Conservation (phyloP, 2,329 filamentous ascomycete species). For the Nothopassalora personata region DNA sequence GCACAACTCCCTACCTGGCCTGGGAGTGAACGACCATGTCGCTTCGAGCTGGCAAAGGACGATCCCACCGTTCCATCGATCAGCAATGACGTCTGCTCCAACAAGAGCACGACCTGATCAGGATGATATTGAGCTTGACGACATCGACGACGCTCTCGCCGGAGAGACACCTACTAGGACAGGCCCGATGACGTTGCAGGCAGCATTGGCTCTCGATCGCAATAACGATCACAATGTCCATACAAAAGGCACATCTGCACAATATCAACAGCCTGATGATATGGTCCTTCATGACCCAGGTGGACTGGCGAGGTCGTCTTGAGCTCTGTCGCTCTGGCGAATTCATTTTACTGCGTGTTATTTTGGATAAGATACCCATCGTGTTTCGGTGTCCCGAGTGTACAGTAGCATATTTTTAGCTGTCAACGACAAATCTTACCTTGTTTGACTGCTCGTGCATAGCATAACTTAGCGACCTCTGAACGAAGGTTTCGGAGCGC, state of each 20-base stretch:
- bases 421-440: not conserved
- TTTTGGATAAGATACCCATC: constrained; percentile 1
- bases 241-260: not conserved
- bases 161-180: constrained; percentile 7
- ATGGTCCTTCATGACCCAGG: constrained; percentile 23
- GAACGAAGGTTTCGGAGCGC: not conserved
- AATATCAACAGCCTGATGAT: constrained; percentile 13
- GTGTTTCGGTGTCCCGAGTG: not conserved
- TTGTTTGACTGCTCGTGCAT: no score
- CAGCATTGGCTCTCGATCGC: constrained; percentile 7
- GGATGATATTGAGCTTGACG: constrained; percentile 19
- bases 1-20: not conserved
- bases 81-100: not conserved
- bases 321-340: not conserved
- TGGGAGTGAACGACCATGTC: not conserved
- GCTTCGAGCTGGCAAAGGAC: not conserved
- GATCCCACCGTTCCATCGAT: not conserved
- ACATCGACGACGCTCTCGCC: constrained; percentile 16
- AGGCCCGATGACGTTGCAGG: constrained; percentile 10
- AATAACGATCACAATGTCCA: not conserved
- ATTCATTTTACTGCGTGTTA: not conserved
- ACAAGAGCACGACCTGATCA: not conserved
- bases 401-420: not conserved
- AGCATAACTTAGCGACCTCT: no score
- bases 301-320: constrained; percentile 14